phyloP scores from a whole-genome alignment of 2,329 filamentous ascomycete genomes.

The Fusarium avenaceum region DNA sequence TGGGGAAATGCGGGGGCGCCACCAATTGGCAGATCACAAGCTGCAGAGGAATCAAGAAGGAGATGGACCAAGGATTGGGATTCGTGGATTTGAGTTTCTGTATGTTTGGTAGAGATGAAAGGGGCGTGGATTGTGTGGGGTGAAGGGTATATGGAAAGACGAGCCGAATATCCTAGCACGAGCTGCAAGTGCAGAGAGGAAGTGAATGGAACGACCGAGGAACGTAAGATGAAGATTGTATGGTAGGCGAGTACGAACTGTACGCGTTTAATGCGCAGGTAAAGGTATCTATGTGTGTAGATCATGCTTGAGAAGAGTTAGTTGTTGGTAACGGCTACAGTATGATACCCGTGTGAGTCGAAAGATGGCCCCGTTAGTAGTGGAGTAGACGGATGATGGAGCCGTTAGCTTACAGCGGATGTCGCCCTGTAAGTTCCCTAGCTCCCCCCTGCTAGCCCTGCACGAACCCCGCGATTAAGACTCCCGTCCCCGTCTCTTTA shows the following conservation, averaged over 20 bases:
- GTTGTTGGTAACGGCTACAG: not conserved
- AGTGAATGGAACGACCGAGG: no score
- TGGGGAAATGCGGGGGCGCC: constrained; percentile 44
- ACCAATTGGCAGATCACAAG: constrained; percentile 6
- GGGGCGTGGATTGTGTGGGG: not conserved
- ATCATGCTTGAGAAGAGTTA: not conserved
- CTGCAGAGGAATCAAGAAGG: constrained; percentile 22
- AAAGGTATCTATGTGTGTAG: not conserved
- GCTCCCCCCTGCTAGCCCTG: not conserved
- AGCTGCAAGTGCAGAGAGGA: constrained; percentile 2
- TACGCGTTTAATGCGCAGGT: not conserved
- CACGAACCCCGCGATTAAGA: constrained; percentile 25
- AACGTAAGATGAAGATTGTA: no score
- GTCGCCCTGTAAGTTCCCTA: no score
- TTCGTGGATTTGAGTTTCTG: constrained; percentile 38
- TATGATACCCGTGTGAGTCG: constrained; percentile 12
- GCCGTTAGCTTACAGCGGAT: constrained; percentile 13
- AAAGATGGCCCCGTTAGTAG: not conserved
- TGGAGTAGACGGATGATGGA: constrained; percentile 1
- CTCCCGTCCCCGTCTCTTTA: constrained; percentile 32
- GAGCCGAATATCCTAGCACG: constrained; percentile 47
- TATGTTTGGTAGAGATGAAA: constrained; percentile 19
- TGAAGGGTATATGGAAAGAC: constrained; percentile 35
- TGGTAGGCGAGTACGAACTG: not conserved
- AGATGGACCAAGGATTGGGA: constrained; percentile 26